Percentiles rank a stretch among this genome's conserved stretches.
These are phyloP conservation scores for Aureobasidium namibiae DNA, from an alignment of 2,329 filamentous ascomycete genomes.

Conservation along the genomic window DNA sequence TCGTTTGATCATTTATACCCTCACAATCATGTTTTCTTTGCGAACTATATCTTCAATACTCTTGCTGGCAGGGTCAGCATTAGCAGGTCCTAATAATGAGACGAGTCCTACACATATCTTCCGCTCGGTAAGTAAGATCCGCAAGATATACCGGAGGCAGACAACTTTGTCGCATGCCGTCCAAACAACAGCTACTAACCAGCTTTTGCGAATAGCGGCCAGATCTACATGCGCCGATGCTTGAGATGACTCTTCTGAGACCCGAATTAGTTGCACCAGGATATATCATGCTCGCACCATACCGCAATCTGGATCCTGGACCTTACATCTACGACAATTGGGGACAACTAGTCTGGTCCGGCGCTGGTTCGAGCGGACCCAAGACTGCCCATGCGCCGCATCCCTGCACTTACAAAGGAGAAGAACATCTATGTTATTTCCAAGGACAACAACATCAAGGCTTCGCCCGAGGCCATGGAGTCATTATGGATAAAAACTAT, in stretches of 20 bases:
- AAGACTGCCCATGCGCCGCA: conserved; percentile 41
- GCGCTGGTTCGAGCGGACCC: conserved; percentile 41
- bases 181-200: conserved; percentile 12
- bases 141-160: background rate
- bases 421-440: conserved; percentile 45
- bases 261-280: conserved; percentile 34
- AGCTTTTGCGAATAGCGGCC: conserved; percentile 23
- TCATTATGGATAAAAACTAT: conserved; percentile 45
- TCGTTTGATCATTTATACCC: background rate
- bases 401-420: conserved; percentile 41
- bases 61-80: conserved; percentile 15
- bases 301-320: conserved; percentile 40
- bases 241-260: conserved; percentile 25
- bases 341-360: conserved; percentile 44
- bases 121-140: conserved; percentile 24
- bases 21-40: conserved; percentile 5
- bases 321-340: conserved; percentile 46
- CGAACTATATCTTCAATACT: conserved; percentile 8
- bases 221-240: conserved; percentile 31
- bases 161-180: background rate
- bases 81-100: conserved; percentile 24
- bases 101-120: conserved; percentile 29
- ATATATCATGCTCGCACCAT: conserved; percentile 45
- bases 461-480: conserved; percentile 44
- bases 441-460: conserved; percentile 44